phyloP scores from a whole-genome alignment of 2,329 filamentous ascomycete genomes.

The Proliferodiscus dingleyae region DNA sequence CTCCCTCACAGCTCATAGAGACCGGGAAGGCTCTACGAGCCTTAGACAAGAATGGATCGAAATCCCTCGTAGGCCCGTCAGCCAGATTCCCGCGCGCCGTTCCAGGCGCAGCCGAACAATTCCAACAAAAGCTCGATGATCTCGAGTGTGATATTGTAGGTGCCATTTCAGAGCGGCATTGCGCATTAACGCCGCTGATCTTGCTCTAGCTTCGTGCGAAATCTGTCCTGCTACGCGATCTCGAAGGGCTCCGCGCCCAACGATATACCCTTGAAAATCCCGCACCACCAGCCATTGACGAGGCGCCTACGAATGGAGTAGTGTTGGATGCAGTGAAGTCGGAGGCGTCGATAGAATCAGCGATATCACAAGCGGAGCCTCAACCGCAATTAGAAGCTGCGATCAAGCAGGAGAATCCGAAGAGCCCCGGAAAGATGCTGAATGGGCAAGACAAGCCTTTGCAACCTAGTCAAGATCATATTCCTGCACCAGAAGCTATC shows the following conservation, averaged over 20 bases:
- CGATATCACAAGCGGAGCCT: too few species aligned
- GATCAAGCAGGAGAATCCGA: slow-evolving; percentile 20
- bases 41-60: slow-evolving; percentile 42
- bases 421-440: slow-evolving; percentile 11
- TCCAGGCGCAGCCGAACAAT: slow-evolving; percentile 27
- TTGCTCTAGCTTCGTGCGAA: slow-evolving; percentile 45
- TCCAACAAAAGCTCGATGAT: slow-evolving; percentile 50
- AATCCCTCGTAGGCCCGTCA: slow-evolving; percentile 30
- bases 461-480: slow-evolving; percentile 10
- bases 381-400: slow-evolving; percentile 8
- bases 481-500: slow-evolving; percentile 12
- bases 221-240: slow-evolving; percentile 50
- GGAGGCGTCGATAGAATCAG: neutral
- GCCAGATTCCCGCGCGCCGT: slow-evolving; percentile 22
- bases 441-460: slow-evolving; percentile 1
- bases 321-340: neutral
- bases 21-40: slow-evolving; percentile 52
- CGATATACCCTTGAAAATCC: slow-evolving; percentile 27
- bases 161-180: neutral
- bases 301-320: slow-evolving; percentile 23
- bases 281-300: slow-evolving; percentile 13
- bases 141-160: slow-evolving; percentile 54
- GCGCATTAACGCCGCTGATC: slow-evolving; percentile 4
- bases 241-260: slow-evolving; percentile 36
- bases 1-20: slow-evolving; percentile 46